Evolutionary conservation across 768 basidiomycete species (phyloP), one percentile per base, ranked within the genome.

Genomic region (Mycena galericulata): DNA sequence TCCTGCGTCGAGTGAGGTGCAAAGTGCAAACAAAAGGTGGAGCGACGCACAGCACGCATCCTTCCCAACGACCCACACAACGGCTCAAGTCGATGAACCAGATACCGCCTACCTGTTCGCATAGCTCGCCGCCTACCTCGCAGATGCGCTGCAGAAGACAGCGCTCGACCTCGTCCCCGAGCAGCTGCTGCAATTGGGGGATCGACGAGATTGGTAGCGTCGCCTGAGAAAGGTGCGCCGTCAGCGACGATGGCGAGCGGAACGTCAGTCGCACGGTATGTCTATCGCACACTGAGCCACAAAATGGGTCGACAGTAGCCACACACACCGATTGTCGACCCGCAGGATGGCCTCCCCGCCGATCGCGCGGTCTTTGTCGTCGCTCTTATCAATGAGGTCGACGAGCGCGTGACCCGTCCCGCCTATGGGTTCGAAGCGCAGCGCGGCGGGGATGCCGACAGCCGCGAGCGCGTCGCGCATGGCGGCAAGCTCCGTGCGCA

Each of bases 81-180:
- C 88, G 87, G 61, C 91, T 85, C 49, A 88, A 75, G 72, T 95
- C 93, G 27, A 94, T 88, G 69, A 95, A 92, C 93, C 93, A 95
- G 2, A 88, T 89, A 17, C 90, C 90, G 49, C 89, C 89, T 17
- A 86, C 81, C 32, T 84, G 77, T 38, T 84, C 82, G 57, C 85
- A 86, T 10, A 88, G 75, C 55, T 84, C 84, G 22, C 80, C 82
- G 8, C 93, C 93, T 27, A 91, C 79, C 65, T 88, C 89, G 71
- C 92, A 91, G 61, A 95, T 90, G 67, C 89, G 81, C 36, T 86
- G 81, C 30, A 96, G 82, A 15, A 96, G 78, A 72, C 90, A 90
- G 38, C 85, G 84, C 75, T 92, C 91, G 26, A 93, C 87, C 76
- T 97, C 96, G 70, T 95, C 92, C 26, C 84, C 83, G 14, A 97